Evolutionary conservation across 164 flowering plant species (phyloP), one percentile per base, ranked within the genome.

Genomic region (Piper longum): DNA sequence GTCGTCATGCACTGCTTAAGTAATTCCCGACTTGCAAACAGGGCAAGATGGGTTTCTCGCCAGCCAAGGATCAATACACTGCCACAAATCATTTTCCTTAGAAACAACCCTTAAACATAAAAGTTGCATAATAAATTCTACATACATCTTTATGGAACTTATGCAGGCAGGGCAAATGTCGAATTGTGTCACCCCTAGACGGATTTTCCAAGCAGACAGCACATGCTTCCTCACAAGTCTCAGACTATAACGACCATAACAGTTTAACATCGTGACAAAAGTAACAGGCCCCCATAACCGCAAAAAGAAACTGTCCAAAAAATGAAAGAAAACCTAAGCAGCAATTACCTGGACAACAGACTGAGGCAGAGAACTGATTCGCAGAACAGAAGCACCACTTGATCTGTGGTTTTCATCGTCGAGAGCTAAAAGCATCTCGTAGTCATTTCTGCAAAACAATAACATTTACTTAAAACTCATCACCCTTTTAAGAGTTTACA

Each of bases 31-130:
- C 80, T 95, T 95, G 80, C 99, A 95, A 62, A 95, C 74, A 16
- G 99, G 99, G 73, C 99, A 95, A 13, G 88, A 83, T 5, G 88
- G 75, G 69, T 56, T 84, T 69, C 95, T 79, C 67, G 80, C 71
- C 56, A 95, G 81, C 99, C 99, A 95, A 42, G 82, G 83, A 83
- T 95, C 97, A 71, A 95, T 95, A 69, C 99, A 95, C 99, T 95
- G 92, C 68, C 66, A 75, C n/a, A 26, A 26, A 68, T 16, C 43
- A 36, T 17, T 36, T 66, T 36, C 16, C 6, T 44, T 40, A 48
- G 43, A 60, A 41, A 18, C 6, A 43, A 43, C 68, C 26, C 42
- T 57, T 9, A 0, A n/a, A 11, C 7, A 57, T 26, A 26, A 11
- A n/a, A 57, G 16, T 3, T 26, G 7, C 14, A n/a, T 61, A n/a